Evolutionary conservation across 2,329 filamentous ascomycete genomes (phyloP), one percentile per base, ranked within the genome.

Genomic region (Tricladium varicosporioides): DNA sequence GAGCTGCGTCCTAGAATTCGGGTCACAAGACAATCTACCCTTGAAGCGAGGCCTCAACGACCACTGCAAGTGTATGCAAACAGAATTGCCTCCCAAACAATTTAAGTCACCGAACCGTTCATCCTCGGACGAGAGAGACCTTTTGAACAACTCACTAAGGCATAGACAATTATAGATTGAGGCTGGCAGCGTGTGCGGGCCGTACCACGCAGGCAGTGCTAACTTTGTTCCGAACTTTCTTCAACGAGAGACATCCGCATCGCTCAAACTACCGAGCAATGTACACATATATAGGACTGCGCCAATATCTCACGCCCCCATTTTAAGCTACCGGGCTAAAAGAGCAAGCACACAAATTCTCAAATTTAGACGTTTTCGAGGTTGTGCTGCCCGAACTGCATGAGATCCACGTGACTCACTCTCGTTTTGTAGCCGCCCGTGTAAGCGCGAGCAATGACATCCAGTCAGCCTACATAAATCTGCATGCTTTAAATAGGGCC

Each of bases 401-500:
- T 40, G 9, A 40, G 32, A 3, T 40, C 3, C 36, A 40, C 36
- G 36, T 40, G 36, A 40, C n/a, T 5, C 36, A 40, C 5, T n/a
- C 36, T 40, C 36, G n/a, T 2, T 32, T 43, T 31, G 16, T 45
- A 18, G 16, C 32, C 16, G 15, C 19, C 33, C 9, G 11, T n/a
- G 19, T 50, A 48, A 48, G 47, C 40, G 45, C 47, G 31, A 27
- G 15, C 5, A 15, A 54, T 18, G 42, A 54, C 40, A 58, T 5
- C 56, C 56, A 54, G 52, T 54, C 56, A 58, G 48, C 43, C 40
- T 42, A 44, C 47, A 53, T 51, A 18, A 27, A 48, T 48, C 48
- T 58, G 51, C 48, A 52, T 49, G 33, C 53, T 56, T 27, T 52
- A 53, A 52, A 57, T 53, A 52, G 44, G 18, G 22, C 55, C 45